Conservation (phyloP, 2,329 filamentous ascomycete genomes). For the Cladorrhinum sp. region DNA sequence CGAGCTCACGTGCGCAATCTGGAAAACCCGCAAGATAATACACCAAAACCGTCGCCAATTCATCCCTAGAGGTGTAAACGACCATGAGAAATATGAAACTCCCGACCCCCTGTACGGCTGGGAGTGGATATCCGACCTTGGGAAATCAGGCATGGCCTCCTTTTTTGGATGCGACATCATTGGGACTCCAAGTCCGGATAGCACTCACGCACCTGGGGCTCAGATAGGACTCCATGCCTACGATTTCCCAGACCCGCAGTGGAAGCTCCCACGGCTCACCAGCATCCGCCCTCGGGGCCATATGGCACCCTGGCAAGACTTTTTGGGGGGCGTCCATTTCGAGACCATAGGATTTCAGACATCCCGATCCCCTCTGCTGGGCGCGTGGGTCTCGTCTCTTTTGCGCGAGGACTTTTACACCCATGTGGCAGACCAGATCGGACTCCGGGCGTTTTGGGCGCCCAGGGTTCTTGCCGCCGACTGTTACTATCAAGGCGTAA, state of each 20-base stretch:
- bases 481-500: conserved; percentile 1
- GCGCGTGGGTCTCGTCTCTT: conserved; percentile 6
- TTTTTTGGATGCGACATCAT: conserved; percentile 7
- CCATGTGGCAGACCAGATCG: neutral
- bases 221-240: neutral
- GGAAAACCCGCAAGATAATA: neutral
- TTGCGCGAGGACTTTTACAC: conserved; percentile 12
- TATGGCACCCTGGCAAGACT: neutral
- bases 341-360: neutral
- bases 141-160: conserved; percentile 7
- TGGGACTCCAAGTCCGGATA: neutral
- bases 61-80: neutral
- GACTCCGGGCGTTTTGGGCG: conserved; percentile 2
- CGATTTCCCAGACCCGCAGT: neutral
- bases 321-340: neutral
- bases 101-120: neutral
- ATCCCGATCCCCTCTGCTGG: neutral
- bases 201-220: neutral
- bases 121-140: conserved; percentile 9
- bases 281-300: neutral
- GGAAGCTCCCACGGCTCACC: neutral
- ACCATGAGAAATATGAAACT: neutral
- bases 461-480: neutral
- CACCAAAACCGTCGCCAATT: neutral
- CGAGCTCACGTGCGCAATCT: neutral